Conservation (phyloP, 345 rosid genomes). For the Eucalyptus erythrocorys region DNA sequence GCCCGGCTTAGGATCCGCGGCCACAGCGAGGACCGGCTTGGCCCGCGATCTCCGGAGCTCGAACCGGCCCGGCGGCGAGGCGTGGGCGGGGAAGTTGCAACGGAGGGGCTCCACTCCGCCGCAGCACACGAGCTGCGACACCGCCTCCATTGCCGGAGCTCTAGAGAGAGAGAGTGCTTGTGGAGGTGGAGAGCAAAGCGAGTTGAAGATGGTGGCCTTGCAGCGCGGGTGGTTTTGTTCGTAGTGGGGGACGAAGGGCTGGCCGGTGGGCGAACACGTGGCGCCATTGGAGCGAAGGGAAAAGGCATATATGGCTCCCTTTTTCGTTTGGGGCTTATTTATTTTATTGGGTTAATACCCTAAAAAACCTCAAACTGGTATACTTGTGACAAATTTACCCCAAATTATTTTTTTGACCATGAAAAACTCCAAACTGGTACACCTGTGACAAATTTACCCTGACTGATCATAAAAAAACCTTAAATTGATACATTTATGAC, state of each 20-base stretch:
- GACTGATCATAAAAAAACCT: too few species aligned
- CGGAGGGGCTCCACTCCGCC: constrained; percentile 5
- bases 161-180: not conserved
- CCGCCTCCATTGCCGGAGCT: not conserved
- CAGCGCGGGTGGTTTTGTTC: not conserved
- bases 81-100: not conserved
- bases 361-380: too few species aligned
- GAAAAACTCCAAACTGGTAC: too few species aligned
- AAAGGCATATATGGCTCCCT: not conserved
- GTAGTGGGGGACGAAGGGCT: not conserved
- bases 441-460: too few species aligned
- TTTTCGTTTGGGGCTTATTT: not conserved
- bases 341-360: too few species aligned
- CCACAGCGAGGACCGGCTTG: constrained; percentile 27
- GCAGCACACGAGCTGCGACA: constrained; percentile 7
- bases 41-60: not conserved
- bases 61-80: not conserved
- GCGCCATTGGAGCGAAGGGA: not conserved
- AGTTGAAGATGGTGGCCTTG: too few species aligned
- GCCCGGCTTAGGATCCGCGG: constrained; percentile 65
- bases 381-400: too few species aligned
- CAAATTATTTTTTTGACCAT: too few species aligned
- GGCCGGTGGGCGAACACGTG: constrained; percentile 40
- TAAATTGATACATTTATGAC: too few species aligned
- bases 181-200: not conserved